Conservation (phyloP, 192 early-diverging fungal species). For the Coemansia sp. region DNA sequence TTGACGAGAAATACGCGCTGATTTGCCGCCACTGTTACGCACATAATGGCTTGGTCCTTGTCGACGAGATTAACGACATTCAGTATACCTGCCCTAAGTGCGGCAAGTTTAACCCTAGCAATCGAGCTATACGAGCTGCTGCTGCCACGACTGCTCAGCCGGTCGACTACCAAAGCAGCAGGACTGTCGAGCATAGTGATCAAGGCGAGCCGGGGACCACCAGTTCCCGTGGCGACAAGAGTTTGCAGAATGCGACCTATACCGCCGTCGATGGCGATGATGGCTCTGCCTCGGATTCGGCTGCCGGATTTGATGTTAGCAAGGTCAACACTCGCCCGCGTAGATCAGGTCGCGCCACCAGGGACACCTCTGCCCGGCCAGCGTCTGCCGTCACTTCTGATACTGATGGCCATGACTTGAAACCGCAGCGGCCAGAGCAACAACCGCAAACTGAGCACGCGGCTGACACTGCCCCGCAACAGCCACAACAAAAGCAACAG, state of each 20-base stretch:
- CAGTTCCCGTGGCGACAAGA: not conserved
- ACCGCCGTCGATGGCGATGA: not conserved
- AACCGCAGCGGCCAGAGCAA: not conserved
- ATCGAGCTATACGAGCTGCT: constrained; percentile 7
- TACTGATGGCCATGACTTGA: not conserved
- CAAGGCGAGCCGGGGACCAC: not conserved
- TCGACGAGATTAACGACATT: constrained; percentile 75
- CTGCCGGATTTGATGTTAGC: not conserved
- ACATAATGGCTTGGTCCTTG: constrained; percentile 90
- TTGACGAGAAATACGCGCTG: constrained; percentile 89
- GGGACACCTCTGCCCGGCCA: not conserved
- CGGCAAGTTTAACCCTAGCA: constrained; percentile 53
- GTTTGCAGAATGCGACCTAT: not conserved
- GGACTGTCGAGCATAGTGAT: not conserved
- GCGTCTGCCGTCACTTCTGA: not conserved
- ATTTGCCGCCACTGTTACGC: constrained; percentile 89
- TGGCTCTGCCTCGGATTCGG: not conserved
- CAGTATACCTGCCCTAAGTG: constrained; percentile 58
- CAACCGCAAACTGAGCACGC: not conserved
- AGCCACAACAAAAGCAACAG: not conserved
- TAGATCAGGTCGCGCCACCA: not conserved
- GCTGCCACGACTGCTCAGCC: constrained; percentile 12
- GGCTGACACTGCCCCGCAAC: not conserved
- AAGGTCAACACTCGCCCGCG: not conserved
- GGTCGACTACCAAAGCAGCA: not conserved